Base-by-base conservation (phyloP, 257 asterid species). In the Ajuga chamaepitys region DNA sequence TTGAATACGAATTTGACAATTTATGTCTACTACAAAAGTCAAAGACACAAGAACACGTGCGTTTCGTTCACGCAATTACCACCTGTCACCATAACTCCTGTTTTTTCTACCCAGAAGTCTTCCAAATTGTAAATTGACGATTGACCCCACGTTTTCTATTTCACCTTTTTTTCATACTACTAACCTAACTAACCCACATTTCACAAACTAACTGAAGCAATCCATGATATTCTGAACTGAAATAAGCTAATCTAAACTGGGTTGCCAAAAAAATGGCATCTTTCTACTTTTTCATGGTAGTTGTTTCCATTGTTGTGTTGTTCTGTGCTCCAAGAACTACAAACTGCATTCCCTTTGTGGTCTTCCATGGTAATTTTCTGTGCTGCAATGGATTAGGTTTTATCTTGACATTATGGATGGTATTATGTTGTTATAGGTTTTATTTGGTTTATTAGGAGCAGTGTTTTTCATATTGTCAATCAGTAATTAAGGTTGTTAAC, bases 291-390 rank as follows among this genome's bases (percentile, higher is more conserved):
- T 69, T 72, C 46, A 60, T 73, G 58, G 56, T 42, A 13, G 9
- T 55, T 10, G 24, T 64, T 55, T 30, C 38, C 10, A n/a, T 67
- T 40, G 10, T 66, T 18, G 24, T 64, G 35, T 28, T 83, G 62
- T 56, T 58, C 72, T 67, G 73, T 60, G 51, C 74, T 53, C 77
- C 89, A 73, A 77, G 63, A 70, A 62, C 75, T 63, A 64, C 82
- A 16, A 47, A 30, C 58, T 82, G 87, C 42, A 67, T 84, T 16
- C 97, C 97, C 48, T 90, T 90, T 44, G 93, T 82, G 54, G 96
- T 90, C 68, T 87, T 90, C 65, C 95, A 90, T 70, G 97, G 97
- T 90, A 79, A 70, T 52, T 47, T 58, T 41, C 62, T 50, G 54
- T 57, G 42, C 7, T 44, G n/a, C 14, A 12, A 37, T 55, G 14